Evolutionary conservation across 2,329 filamentous ascomycete species (phyloP).

Genomic region (Neopestalotiopsis rosae): DNA sequence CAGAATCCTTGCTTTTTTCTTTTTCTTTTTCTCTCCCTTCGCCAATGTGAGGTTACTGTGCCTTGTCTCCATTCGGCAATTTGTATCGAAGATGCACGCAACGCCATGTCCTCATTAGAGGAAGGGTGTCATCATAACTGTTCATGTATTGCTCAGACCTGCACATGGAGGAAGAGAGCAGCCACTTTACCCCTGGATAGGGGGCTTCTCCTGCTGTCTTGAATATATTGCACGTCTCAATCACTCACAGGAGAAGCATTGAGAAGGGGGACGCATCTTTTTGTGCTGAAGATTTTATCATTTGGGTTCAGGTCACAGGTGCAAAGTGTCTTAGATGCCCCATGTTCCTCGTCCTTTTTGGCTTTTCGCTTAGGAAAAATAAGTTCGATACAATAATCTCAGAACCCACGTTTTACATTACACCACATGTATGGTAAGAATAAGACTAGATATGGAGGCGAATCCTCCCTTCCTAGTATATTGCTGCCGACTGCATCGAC

Average conservation of each 20-base stretch:
- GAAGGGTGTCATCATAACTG: neutral
- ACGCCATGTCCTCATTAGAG: neutral
- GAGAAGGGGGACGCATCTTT: neutral
- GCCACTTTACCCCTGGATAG: neutral
- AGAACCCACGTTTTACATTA: neutral
- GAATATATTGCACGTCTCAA: neutral
- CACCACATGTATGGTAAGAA: neutral
- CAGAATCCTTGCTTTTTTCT: neutral
- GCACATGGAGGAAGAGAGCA: neutral
- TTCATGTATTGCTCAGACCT: neutral
- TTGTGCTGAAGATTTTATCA: neutral
- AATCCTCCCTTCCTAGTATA: neutral
- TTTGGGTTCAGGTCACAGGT: neutral
- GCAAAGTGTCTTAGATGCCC: neutral
- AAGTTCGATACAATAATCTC: constrained; percentile 2
- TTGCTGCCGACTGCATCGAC: neutral
- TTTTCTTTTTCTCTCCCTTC: neutral
- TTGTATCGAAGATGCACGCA: neutral
- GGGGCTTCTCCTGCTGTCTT: neutral
- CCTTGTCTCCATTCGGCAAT: neutral
- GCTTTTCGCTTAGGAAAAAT: neutral
- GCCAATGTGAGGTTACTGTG: neutral
- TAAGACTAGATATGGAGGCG: neutral
- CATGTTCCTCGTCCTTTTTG: neutral
- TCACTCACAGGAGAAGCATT: neutral